Conservation (phyloP, 169 alveolate genomes). For the Plasmodium knowlesi region DNA sequence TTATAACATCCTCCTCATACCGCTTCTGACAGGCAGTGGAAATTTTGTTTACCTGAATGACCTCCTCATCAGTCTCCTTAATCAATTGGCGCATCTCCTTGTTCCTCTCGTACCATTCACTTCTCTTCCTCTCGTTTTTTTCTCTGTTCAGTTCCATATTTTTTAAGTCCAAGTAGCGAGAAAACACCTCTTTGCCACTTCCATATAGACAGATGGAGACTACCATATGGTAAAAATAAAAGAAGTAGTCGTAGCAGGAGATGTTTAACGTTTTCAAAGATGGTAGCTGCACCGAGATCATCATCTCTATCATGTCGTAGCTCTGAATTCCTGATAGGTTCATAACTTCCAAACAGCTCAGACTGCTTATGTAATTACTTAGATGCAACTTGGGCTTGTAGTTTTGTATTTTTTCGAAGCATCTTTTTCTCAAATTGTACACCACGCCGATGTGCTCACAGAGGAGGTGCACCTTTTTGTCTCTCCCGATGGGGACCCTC, state of each 20-base stretch:
- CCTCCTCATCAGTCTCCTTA: conserved; percentile 14
- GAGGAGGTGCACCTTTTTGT: conserved; percentile 10
- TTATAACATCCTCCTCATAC: conserved; percentile 49
- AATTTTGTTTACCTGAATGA: not conserved
- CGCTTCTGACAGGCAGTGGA: conserved; percentile 23
- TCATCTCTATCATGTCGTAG: conserved; percentile 54
- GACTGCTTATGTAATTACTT: conserved; percentile 21
- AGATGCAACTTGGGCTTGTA: conserved; percentile 31
- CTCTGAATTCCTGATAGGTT: conserved; percentile 53
- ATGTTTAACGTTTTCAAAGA: conserved; percentile 23
- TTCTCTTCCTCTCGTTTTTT: not conserved
- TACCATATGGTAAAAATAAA: conserved; percentile 53
- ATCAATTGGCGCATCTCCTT: not conserved
- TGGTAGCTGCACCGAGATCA: conserved; percentile 27
- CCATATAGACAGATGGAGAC: conserved; percentile 44
- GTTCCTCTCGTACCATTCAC: not conserved
- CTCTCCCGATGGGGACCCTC: not conserved
- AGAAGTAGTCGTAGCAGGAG: conserved; percentile 52
- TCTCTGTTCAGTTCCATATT: not conserved
- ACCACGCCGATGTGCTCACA: conserved; percentile 51
- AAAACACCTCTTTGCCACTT: conserved; percentile 32
- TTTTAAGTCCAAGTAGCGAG: conserved; percentile 9
- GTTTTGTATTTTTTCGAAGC: conserved; percentile 53
- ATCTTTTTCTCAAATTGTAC: conserved; percentile 23
- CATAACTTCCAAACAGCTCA: not conserved